A percentile compares a stretch with the other conserved stretches of the same genome.
These are phyloP conservation scores for Cornus controversa DNA, from an alignment of 148 eudicot genomes.

Conservation along the genomic window DNA sequence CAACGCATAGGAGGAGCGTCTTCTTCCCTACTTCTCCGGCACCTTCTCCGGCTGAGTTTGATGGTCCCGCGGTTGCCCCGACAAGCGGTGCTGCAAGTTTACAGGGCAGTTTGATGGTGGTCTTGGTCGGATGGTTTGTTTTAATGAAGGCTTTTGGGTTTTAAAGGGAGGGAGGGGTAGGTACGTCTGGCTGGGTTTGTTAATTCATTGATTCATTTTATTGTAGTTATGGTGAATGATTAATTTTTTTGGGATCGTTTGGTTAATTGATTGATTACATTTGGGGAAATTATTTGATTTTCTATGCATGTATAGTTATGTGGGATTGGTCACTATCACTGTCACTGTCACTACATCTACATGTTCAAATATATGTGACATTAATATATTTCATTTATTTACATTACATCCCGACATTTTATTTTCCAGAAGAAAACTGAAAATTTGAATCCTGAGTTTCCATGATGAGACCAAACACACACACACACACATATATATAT, in stretches of 20 bases:
- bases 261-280: too few species aligned
- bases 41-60: slow-evolving; percentile 36
- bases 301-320: too few species aligned
- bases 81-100: slow-evolving; percentile 36
- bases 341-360: too few species aligned
- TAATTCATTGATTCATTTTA: neutral
- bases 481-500: too few species aligned
- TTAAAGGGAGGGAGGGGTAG: neutral
- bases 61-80: slow-evolving; percentile 49
- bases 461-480: too few species aligned
- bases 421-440: too few species aligned
- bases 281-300: neutral
- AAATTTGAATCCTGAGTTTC: too few species aligned
- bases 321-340: neutral
- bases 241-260: too few species aligned
- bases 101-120: slow-evolving; percentile 23
- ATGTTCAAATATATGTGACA: too few species aligned
- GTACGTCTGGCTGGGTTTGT: too few species aligned
- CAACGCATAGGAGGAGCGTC: slow-evolving; percentile 25
- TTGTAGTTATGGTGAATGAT: too few species aligned
- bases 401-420: neutral
- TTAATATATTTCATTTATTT: slow-evolving; percentile 3
- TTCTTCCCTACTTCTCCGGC: slow-evolving; percentile 34
- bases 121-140: slow-evolving; percentile 28
- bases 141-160: neutral